phyloP scores from a whole-genome alignment of 352 stramenopile genomes.

The Phytophthora hybrid region DNA sequence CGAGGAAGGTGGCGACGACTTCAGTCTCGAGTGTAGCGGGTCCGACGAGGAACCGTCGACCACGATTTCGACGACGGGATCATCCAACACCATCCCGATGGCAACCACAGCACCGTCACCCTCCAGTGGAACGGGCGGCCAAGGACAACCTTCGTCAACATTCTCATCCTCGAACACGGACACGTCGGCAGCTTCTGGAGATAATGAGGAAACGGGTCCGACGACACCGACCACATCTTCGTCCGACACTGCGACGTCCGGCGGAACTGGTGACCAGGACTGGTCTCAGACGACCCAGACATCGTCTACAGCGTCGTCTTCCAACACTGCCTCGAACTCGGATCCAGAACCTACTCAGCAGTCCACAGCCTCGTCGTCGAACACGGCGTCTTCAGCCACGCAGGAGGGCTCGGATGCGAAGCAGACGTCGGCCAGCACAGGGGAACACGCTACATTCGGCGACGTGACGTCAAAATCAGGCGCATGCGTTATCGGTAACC shows the following conservation, averaged over 20 bases:
- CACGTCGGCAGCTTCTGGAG: slow-evolving; percentile 11
- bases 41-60: slow-evolving; percentile 18
- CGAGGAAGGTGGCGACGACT: slow-evolving; percentile 15
- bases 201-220: background rate
- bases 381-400: slow-evolving; percentile 3
- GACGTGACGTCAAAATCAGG: slow-evolving; percentile 33
- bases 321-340: slow-evolving; percentile 25
- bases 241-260: background rate
- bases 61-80: slow-evolving; percentile 11
- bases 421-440: slow-evolving; percentile 13
- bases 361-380: background rate
- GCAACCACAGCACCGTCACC: slow-evolving; percentile 6
- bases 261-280: slow-evolving; percentile 14
- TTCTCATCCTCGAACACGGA: slow-evolving; percentile 17
- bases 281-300: slow-evolving; percentile 8
- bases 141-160: slow-evolving; percentile 1
- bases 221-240: background rate
- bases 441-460: slow-evolving; percentile 38
- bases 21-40: slow-evolving; percentile 28
- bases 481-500: slow-evolving; percentile 37
- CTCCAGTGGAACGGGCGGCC: slow-evolving; percentile 11
- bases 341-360: background rate
- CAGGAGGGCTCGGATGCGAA: slow-evolving; percentile 22
- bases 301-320: slow-evolving; percentile 11
- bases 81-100: slow-evolving; percentile 5